Evolutionary conservation across 345 rosid species (phyloP), one percentile per base, ranked within the genome.

Genomic region (Rhizophora mangle): DNA sequence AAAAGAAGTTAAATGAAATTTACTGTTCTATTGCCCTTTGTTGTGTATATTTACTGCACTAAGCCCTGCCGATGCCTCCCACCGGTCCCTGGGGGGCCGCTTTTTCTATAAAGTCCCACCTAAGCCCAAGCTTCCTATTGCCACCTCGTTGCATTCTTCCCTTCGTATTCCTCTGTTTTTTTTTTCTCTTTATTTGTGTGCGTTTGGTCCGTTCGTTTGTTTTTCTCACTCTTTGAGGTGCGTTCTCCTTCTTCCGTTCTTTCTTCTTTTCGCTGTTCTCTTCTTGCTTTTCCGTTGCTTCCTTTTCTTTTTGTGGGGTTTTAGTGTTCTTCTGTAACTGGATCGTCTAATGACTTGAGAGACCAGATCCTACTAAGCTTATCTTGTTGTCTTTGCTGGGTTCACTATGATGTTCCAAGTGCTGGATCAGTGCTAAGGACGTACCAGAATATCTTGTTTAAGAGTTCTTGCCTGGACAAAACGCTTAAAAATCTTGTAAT

Each of bases 181-280:
- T 24, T 24, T 24, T 24, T 24, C 24, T 24, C 24, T 24, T 24
- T 24, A 2, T 24, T 49, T 72, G 51, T 29, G 39, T 64, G 63
- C 74, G 74, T 71, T 71, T 39, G 68, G 74, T 63, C 64, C 64
- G 68, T 71, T 26, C 6, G 1, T 60, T 65, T 31, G 49, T 27
- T 52, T 32, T 27, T 0, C 26, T 16, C 8, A 11, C 5, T 5
- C 13, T 9, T n/a, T 20, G 29, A 56, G 60, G 30, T 56, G 30
- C 60, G 60, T 55, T 55, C 13, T 10, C 15, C 47, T 10, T 2
- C 47, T 0, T 43, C 4, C 49, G 0, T 3, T 43, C 49, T 43
- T 15, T 43, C 49, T 15, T 13, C 5, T 13, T 43, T 43, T 13
- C 49, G 49, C 49, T 43, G 19, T 13, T 43, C 49, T 15, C 49